Base-by-base conservation (phyloP, 2,329 filamentous ascomycete genomes). In the Trichoderma afroharzianum region DNA sequence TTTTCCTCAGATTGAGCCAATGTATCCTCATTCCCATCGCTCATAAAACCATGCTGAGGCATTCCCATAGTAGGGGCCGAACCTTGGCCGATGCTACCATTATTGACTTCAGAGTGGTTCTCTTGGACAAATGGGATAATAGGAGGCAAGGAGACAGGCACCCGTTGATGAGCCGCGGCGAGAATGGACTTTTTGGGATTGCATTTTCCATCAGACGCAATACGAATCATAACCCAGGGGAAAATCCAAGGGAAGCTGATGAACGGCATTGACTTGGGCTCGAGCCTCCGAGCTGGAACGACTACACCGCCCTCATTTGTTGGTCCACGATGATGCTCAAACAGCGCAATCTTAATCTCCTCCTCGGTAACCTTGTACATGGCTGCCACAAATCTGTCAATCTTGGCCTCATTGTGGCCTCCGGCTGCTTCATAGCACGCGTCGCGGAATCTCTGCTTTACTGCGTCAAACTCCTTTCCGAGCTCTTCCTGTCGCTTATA, bases 171-270 rank as follows among this genome's bases (percentile, higher is more conserved):
- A 50, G 74, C 72, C 21, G 71, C 74, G 9, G 64, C 75, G 5
- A 75, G 50, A 3, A 71, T 36, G 4, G 73, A 73, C 14, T 74
- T 73, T 39, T 74, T 75, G 11, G 75, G 75, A 30, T 76, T 74
- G 59, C 76, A 76, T n/a, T 68, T 73, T 18, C 73, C 74, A 3
- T 77, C 76, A n/a, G 74, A 74, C 5, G 77, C 80, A 33, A 83
- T 76, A 15, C 79, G 77, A 47, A 79, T 77, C 75, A 83, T 74
- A 32, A 94, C 88, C 58, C 87, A 86, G 14, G 90, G 86, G 74
- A 98, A 97, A 2, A 98, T 84, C 96, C 96, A 99, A 0, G 96
- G 95, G 76, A 98, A 98, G 72, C 92, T 96, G 76, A 98, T 96
- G 9, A 98, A 83, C 0, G 96, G 95, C 85, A 94, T 91, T 2